Percentiles rank a stretch among this genome's conserved stretches.
Evolutionary conservation across 2,329 filamentous ascomycete genomes (phyloP).

Genomic region (Nectriaceae sp.): DNA sequence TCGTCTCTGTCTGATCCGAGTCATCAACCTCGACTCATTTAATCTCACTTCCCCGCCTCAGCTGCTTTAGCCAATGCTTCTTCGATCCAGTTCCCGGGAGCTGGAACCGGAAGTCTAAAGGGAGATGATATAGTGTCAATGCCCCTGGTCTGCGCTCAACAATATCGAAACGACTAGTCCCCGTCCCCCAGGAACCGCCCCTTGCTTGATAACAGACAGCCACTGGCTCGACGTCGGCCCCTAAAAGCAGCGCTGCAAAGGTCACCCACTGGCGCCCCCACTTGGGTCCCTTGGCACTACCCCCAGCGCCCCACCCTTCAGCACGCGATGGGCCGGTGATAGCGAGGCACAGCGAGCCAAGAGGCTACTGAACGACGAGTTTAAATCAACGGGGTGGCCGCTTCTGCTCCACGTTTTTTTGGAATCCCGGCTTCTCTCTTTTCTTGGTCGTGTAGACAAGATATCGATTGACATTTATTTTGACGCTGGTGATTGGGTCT

Average conservation of each 20-base stretch:
- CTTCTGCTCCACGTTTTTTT: neutral
- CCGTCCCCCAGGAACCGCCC: no score
- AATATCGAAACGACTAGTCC: no score
- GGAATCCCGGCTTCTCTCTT: neutral
- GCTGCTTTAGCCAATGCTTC: neutral
- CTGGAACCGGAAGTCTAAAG: neutral
- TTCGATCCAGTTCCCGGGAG: neutral
- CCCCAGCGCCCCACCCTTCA: neutral
- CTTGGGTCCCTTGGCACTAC: constrained; percentile 22
- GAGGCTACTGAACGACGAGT: constrained; percentile 2
- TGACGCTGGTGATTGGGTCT: no score
- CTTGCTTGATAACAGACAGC: no score
- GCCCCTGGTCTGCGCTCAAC: no score
- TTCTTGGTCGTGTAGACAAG: neutral
- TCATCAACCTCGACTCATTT: neutral
- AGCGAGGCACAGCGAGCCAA: constrained; percentile 5
- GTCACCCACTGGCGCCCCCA: constrained; percentile 20
- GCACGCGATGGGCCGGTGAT: constrained; percentile 6
- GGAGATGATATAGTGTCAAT: no score
- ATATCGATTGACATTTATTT: neutral
- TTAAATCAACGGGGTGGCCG: constrained; percentile 11
- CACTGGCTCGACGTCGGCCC: constrained; percentile 18
- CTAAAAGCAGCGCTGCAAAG: constrained; percentile 21
- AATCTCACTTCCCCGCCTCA: neutral
- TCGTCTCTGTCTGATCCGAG: neutral